These are phyloP conservation scores for Kuraishia borneana DNA, from an alignment of 805 yeast genomes.

Conservation along the genomic window DNA sequence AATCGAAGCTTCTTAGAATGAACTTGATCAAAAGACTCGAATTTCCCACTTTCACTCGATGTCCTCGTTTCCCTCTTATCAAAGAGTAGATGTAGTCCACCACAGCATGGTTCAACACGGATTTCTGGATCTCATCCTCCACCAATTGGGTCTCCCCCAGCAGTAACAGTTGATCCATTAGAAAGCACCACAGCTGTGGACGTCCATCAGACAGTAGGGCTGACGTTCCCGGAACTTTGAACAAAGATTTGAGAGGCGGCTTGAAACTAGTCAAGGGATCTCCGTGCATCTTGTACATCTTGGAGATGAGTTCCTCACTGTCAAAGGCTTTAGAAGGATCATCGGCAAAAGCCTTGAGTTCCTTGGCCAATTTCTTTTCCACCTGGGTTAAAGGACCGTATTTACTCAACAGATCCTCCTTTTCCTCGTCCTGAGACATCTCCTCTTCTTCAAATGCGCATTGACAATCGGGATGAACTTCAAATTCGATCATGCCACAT, in stretches of 20 bases:
- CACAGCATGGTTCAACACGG: not conserved
- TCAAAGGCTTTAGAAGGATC: not conserved
- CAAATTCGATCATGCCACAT: constrained; percentile 11
- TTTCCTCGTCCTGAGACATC: constrained; percentile 5
- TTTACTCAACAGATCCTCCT: constrained; percentile 4
- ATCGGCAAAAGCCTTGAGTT: not conserved
- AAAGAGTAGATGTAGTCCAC: not conserved
- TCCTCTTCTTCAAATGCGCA: constrained; percentile 17
- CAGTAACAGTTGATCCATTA: not conserved
- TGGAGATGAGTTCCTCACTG: not conserved
- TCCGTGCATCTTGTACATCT: not conserved
- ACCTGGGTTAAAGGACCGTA: not conserved
- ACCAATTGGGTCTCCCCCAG: not conserved
- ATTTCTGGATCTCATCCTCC: not conserved
- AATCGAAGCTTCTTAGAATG: not conserved
- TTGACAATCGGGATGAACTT: constrained; percentile 24
- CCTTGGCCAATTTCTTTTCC: not conserved
- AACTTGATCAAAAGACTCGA: too few relatives aligned
- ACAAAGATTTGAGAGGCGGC: not conserved
- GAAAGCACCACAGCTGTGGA: not conserved
- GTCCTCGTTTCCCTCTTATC: not conserved
- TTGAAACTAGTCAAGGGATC: constrained; percentile 1
- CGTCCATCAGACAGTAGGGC: not conserved
- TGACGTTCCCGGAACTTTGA: not conserved
- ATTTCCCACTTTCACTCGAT: too few relatives aligned